Conservation (phyloP, 352 stramenopile species). For the Pythium guiyangense region DNA sequence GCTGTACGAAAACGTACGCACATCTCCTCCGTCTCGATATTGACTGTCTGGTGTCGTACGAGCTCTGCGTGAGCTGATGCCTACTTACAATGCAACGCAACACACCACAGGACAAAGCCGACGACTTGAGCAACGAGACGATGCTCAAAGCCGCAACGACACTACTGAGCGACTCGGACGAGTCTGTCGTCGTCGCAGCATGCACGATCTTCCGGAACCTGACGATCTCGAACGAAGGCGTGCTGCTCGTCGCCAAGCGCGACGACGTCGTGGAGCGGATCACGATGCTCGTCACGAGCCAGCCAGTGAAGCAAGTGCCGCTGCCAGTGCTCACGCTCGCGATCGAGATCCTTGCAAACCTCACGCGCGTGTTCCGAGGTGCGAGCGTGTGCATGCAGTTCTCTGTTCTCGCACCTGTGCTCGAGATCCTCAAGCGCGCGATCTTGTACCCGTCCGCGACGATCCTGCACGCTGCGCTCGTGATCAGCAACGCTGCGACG, state of each 20-base stretch:
- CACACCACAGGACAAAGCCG: slow-evolving; percentile 17
- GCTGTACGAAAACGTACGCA: slow-evolving; percentile 41
- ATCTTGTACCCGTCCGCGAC: slow-evolving; percentile 37
- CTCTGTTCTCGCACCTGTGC: slow-evolving; percentile 35
- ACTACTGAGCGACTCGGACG: slow-evolving; percentile 37
- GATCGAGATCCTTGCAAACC: slow-evolving; percentile 40
- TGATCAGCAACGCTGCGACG: slow-evolving; percentile 47
- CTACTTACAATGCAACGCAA: too few species aligned
- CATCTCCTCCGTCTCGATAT: neutral
- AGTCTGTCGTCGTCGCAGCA: slow-evolving; percentile 37
- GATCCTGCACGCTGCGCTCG: slow-evolving; percentile 30
- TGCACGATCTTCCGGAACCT: slow-evolving; percentile 57
- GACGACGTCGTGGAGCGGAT: slow-evolving; percentile 34
- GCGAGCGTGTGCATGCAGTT: slow-evolving; percentile 35
- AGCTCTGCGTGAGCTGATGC: neutral
- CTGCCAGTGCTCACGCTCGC: slow-evolving; percentile 27
- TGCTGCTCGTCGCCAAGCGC: slow-evolving; percentile 32
- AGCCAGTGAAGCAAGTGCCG: slow-evolving; percentile 38
- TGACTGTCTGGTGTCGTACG: neutral
- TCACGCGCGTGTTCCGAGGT: slow-evolving; percentile 59
- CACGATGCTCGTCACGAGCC: slow-evolving; percentile 36
- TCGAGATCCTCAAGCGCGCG: slow-evolving; percentile 54
- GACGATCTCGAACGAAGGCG: slow-evolving; percentile 52
- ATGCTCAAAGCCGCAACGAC: slow-evolving; percentile 41
- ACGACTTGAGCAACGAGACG: slow-evolving; percentile 46